phyloP scores from a whole-genome alignment of 2,329 filamentous ascomycete species.

The Fusarium burgessii region DNA sequence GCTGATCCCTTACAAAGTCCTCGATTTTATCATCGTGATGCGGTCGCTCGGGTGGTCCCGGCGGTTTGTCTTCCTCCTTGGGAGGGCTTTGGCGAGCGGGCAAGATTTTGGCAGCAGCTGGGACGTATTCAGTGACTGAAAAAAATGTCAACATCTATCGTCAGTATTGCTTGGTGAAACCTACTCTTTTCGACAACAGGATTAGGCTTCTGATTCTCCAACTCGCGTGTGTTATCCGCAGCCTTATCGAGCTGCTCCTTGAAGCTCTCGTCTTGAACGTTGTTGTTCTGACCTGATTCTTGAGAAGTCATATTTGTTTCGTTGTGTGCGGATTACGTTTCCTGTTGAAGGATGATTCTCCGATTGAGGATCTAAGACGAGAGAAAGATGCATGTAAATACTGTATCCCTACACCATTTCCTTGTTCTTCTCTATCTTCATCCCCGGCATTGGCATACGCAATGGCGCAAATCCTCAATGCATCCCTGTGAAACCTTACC shows the following conservation, averaged over 20 bases:
- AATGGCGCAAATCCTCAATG: conserved; percentile 30
- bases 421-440: conserved; percentile 18
- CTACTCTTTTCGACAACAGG: conserved; percentile 59
- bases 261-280: conserved; percentile 48
- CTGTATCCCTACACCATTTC: conserved; percentile 20
- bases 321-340: conserved; percentile 4
- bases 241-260: conserved; percentile 60
- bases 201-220: conserved; percentile 47
- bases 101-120: conserved; percentile 57
- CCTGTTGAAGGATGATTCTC: conserved; percentile 14
- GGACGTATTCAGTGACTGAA: conserved; percentile 59
- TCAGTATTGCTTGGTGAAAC: background rate
- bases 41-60: conserved; percentile 58
- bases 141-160: conserved; percentile 14
- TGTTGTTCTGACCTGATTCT: conserved; percentile 18
- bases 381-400: conserved; percentile 4
- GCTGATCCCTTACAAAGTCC: conserved; percentile 65
- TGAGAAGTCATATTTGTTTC: conserved; percentile 32
- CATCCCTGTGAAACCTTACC: conserved; percentile 33
- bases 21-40: conserved; percentile 63
- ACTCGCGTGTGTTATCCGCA: conserved; percentile 52
- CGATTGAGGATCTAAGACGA: background rate
- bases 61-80: conserved; percentile 34
- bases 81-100: conserved; percentile 50
- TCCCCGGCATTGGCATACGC: conserved; percentile 41